A percentile compares a stretch with the other conserved stretches of the same genome.
phyloP scores from a whole-genome alignment of 2,329 filamentous ascomycete genomes.

The Fusarium sp. region DNA sequence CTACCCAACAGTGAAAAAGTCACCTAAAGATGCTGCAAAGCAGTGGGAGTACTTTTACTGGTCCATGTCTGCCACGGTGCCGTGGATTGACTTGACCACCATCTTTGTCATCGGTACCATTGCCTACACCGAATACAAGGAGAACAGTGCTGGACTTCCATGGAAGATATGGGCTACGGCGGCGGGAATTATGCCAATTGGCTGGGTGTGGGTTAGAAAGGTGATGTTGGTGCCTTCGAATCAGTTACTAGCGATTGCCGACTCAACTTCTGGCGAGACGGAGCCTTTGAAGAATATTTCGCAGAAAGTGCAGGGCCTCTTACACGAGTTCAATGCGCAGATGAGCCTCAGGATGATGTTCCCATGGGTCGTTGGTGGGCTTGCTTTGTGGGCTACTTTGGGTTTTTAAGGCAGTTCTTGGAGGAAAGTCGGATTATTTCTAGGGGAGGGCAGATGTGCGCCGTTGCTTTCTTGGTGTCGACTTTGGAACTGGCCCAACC shows the following conservation, averaged over 20 bases:
- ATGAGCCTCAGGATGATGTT: slow-evolving; percentile 40
- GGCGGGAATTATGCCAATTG: too few species aligned
- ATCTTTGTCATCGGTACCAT: slow-evolving; percentile 32
- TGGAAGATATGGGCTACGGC: too few species aligned
- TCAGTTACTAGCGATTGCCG: too few species aligned
- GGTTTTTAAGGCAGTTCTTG: slow-evolving; percentile 6
- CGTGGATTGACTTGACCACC: slow-evolving; percentile 31
- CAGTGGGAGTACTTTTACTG: slow-evolving; percentile 41
- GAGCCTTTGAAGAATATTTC: too few species aligned
- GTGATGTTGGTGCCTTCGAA: too few species aligned
- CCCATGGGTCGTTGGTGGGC: slow-evolving; percentile 38
- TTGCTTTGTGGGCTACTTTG: slow-evolving; percentile 36
- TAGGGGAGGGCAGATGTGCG: too few species aligned
- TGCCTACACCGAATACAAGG: neutral
- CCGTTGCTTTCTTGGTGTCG: neutral
- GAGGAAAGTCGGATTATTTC: too few species aligned
- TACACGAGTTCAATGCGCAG: slow-evolving; percentile 36
- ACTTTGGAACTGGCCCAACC: too few species aligned
- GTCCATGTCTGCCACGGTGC: slow-evolving; percentile 37
- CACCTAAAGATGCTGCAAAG: slow-evolving; percentile 34
- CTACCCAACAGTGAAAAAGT: slow-evolving; percentile 28
- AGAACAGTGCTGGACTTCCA: too few species aligned
- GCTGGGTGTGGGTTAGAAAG: too few species aligned
- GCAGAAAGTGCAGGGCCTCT: slow-evolving; percentile 18
- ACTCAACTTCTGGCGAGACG: too few species aligned